Evolutionary conservation across 257 asterid species (phyloP), one percentile per base, ranked within the genome.

Genomic region (Ajuga chamaepitys): DNA sequence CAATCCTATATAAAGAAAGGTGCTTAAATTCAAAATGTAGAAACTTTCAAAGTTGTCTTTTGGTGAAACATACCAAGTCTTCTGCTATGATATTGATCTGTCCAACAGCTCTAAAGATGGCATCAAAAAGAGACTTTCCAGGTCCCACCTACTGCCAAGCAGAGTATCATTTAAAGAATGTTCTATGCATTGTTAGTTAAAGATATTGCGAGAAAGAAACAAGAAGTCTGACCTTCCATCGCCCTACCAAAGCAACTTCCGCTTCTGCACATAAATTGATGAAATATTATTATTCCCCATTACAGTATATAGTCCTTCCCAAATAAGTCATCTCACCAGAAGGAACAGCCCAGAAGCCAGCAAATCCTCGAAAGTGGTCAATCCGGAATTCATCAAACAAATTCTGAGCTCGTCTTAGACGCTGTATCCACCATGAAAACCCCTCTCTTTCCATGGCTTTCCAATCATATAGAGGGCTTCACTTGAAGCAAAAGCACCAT

Each of bases 321-420:
- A 58, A 40, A 26, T 37, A 66, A 64, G 42, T 57, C 69, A 56
- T 76, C 83, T 79, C 74, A 94, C 97, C 97, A 60, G 97, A 81
- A 73, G 99, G 99, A 69, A 94, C 95, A 62, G 99, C 99, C 99
- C 97, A 94, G 74, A 78, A 94, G 68, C 99, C 99, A 72, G 99
- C 95, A 78, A 94, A 86, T 76, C 99, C 97, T 85, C 99, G 78
- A 30, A 94, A 94, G 81, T 94, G 99, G 67, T 94, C 99, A 26
- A 94, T 94, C 83, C 99, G 79, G 75, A 94, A 90, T 66, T 94
- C 99, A 74, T 88, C 97, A 72, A 86, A 90, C 59, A 94, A 82
- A 83, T 94, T 78, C 51, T 81, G 87, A 34, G 97, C 99, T 64
- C 96, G 96, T 66, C 74, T 79, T 59, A 94, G 57, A 64, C 97